Base-by-base conservation (phyloP, 148 eudicot species). In the Silene conica region DNA sequence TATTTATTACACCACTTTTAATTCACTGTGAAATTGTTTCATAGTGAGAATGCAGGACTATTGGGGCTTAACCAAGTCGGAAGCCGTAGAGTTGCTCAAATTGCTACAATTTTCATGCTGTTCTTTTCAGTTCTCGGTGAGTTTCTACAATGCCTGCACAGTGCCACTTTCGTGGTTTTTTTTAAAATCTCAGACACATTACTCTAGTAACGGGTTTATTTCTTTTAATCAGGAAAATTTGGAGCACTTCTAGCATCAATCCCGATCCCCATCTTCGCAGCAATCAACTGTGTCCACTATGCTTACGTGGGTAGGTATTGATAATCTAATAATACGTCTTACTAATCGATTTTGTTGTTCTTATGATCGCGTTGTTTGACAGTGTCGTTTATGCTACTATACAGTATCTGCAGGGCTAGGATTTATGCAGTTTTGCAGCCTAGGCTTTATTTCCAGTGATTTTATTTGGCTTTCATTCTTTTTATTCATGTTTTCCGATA, bases 231-330 rank as follows among this genome's bases (percentile, higher is more conserved):
- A 95, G 97, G 97, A 69, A 95, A 95, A 79, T 92, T 92, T 70
- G 98, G 93, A 21, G 98, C 97, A 48, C 74, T 90, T 69, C 80
- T 92, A 8, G 96, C 98, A 74, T 88, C 98, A 61, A 92, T 95
- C 73, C 98, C 97, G 19, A 73, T 89, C 73, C 92, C 94, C 45
- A 92, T 95, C 20, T 82, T 90, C 71, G 97, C 96, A 65, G 98
- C 93, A 66, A 21, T 90, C 15, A 92, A 92, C 75, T 95, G 98
- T 73, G 76, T 95, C 81, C 86, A 92, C 63, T 90, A 90, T 55
- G 98, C 88, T 63, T 89, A 87, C 76, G 89, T 87, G 78, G 83
- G 97, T 94, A 89, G 2, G 96, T 67, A 22, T 7, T 13, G 38
- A 65, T 77, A 72, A 73, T 65, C 28, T n/a, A 65, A 23, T 6